Percentiles rank a stretch among this genome's conserved stretches.
These are phyloP conservation scores for Dothiorella sarmentorum DNA, from an alignment of 2,329 filamentous ascomycete genomes.

Conservation along the genomic window DNA sequence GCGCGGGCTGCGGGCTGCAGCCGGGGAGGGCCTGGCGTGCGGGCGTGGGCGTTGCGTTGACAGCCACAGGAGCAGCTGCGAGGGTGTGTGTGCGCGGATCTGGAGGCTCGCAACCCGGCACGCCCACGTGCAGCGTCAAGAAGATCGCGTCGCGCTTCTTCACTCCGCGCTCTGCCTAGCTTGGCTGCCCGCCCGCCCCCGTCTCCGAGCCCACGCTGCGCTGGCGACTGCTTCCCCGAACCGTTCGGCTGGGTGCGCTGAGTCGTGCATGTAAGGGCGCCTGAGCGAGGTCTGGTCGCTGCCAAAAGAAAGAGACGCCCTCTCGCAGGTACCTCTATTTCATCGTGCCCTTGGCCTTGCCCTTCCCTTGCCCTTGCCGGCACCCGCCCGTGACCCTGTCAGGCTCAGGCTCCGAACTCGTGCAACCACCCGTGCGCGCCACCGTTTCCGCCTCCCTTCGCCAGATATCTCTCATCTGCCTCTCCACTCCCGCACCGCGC, in stretches of 20 bases:
- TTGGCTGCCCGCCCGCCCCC: constrained; percentile 7
- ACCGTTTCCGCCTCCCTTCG: constrained; percentile 18
- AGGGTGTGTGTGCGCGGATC: constrained; percentile 1
- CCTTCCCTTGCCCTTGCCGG: constrained; percentile 13
- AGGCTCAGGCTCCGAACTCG: constrained; percentile 16
- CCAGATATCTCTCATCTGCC: constrained; percentile 7
- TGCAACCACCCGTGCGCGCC: constrained; percentile 16
- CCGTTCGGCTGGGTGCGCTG: neutral
- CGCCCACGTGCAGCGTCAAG: constrained; percentile 4
- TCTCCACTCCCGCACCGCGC: constrained; percentile 4
- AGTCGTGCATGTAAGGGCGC: constrained; percentile 16
- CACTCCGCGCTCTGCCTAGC: neutral
- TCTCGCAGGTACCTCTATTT: too few relatives aligned
- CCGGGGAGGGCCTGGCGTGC: neutral
- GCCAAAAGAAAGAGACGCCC: constrained; percentile 5
- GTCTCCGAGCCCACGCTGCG: neutral
- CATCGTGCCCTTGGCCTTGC: neutral
- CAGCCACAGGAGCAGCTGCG: neutral
- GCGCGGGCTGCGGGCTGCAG: neutral
- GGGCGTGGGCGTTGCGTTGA: neutral
- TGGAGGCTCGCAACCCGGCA: constrained; percentile 12
- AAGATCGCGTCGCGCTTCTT: neutral
- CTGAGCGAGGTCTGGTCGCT: constrained; percentile 7
- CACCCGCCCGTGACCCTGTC: constrained; percentile 16
- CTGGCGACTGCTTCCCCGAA: constrained; percentile 10